Evolutionary conservation across 2,329 filamentous ascomycete genomes (phyloP).

Genomic region (Metarhizium humberi): DNA sequence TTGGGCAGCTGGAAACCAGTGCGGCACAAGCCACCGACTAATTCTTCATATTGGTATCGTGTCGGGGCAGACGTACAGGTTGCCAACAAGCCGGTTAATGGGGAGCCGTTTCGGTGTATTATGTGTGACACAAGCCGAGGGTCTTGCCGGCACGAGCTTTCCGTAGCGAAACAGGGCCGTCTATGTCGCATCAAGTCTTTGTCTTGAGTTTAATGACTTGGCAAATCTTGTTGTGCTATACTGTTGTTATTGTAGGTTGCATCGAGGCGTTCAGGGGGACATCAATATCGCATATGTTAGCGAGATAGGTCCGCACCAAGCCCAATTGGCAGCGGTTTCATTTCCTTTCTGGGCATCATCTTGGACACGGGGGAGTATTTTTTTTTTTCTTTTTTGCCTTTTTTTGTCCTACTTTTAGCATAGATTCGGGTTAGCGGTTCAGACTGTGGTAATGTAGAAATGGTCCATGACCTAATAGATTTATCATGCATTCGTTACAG

Average conservation of each 20-base stretch:
- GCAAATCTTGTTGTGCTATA: neutral
- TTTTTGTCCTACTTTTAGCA: neutral
- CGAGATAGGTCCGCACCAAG: neutral
- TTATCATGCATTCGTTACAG: no score
- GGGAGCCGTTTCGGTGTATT: neutral
- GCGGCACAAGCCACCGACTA: neutral
- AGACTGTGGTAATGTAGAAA: neutral
- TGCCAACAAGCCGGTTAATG: neutral
- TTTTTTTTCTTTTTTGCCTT: no score
- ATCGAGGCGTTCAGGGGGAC: neutral
- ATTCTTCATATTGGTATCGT: neutral
- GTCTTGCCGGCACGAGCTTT: neutral
- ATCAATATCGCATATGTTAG: neutral
- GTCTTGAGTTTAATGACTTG: neutral
- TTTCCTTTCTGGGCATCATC: neutral
- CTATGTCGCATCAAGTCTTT: neutral
- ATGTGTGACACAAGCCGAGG: neutral
- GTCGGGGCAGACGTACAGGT: neutral
- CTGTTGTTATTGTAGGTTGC: neutral
- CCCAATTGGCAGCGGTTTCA: neutral
- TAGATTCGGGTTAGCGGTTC: neutral
- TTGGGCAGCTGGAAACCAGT: constrained; percentile 47
- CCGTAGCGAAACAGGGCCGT: neutral
- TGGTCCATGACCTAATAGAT: no score
- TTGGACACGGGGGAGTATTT: neutral